phyloP scores from a whole-genome alignment of 179 eudicot species.

The Pouteria campechiana region DNA sequence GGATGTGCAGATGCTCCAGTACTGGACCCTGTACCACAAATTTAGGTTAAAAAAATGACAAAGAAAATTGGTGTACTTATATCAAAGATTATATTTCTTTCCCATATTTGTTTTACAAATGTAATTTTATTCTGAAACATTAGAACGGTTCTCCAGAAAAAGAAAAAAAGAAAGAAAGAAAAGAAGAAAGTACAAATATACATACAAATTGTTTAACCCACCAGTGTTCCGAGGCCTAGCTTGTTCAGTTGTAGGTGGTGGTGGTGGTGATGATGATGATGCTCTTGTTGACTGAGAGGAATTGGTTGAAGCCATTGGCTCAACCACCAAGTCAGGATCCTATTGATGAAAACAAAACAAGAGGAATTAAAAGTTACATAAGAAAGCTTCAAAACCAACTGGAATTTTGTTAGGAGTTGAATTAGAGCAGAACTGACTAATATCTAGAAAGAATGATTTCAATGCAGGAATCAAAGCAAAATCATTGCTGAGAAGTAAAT shows the following conservation, averaged over 20 bases:
- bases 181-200: neutral
- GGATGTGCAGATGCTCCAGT: conserved; percentile 34
- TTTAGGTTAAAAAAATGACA: conserved; percentile 2
- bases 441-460: no score
- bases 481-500: no score
- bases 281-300: conserved; percentile 51
- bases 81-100: neutral
- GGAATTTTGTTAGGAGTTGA: no score
- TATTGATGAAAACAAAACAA: no score
- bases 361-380: no score
- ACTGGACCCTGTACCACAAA: conserved; percentile 35
- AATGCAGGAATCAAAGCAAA: no score
- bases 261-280: conserved; percentile 30
- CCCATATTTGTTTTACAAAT: no score
- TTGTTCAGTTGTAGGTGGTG: conserved; percentile 41
- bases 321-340: conserved; percentile 85
- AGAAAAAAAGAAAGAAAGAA: no score
- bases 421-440: no score
- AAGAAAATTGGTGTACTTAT: neutral
- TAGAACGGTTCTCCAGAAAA: no score
- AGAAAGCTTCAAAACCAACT: no score
- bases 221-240: conserved; percentile 48
- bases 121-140: no score
- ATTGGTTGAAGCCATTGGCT: conserved; percentile 47
- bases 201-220: neutral